Base-by-base conservation (phyloP, 2,329 filamentous ascomycete species). In the Pseudonectria buxi region DNA sequence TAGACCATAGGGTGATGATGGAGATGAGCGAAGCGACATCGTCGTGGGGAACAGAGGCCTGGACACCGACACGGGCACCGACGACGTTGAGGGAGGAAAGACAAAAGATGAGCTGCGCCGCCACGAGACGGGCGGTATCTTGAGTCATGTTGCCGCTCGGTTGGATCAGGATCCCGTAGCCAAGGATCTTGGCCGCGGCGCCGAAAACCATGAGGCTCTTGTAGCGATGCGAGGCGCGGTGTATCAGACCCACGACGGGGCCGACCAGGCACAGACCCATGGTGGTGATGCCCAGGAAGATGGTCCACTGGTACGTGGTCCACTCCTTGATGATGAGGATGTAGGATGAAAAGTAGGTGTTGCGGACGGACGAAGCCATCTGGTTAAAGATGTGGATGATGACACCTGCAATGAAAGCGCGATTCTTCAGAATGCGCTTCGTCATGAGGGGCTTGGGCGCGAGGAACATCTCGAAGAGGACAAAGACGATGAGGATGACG, bases 11-110 rank as follows among this genome's bases (percentile, higher is more conserved):
- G 1, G 62, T 55, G 9, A 65, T 44, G 2, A 63, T 40, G 11
- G 61, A 51, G 34, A 67, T 67, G 28, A 60, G 43, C 1, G 55
- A 49, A 3, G 64, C 61, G 32, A 68, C 40, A 28, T 67, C 63
- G 35, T 65, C 55, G 41, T 68, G 64, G 1, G 63, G 61, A 0
- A 67, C 64, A 0, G 63, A 65, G 10, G 61, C 62, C 37, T 67
- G 62, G 4, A 45, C 51, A 6, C 59, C 64, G 0, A 67, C 63
- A 10, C 62, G 58, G 6, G 51, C 59, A 24, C 63, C 64, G 14
- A 67, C 56, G 3, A 65, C 57, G 32, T 56, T 59, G 45, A 64
- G 53, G 0, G 61, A 55, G n/a, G 54, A 54, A 2, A 60, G 49
- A 15, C 62, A 61, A 36, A 56, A 54, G 24, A 67, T 43, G 13